Base-by-base conservation (phyloP, 192 early-diverging fungal species). In the Cetraspora pellucida region DNA sequence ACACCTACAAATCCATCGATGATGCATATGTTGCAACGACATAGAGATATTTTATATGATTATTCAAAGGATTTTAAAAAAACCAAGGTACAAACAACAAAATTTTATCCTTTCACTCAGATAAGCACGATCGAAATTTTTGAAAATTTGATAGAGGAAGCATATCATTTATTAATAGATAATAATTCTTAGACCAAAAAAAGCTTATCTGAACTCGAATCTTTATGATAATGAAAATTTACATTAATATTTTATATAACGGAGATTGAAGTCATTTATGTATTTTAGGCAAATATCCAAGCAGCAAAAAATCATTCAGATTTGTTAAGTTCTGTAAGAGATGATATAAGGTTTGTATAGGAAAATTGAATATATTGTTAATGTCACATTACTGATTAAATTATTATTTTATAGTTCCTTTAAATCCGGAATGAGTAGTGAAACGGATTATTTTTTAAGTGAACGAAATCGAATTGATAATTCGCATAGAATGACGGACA, bases 51-150 rank as follows among this genome's bases (percentile, higher is more conserved):
- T 52, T 80, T 92, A 10, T 93, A 91, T 70, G 92, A 95, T 72
- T 93, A 90, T 77, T 87, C 85, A n/a, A 91, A 88, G 66, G 93
- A 95, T 72, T 93, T 91, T 79, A 85, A 89, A 68, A 89, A 87
- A 71, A 89, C 88, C 65, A 91, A 90, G 81, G 90, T 91, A 84
- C 0, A 54, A 54, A 54, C 19, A 54, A 54, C 3, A 54, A 54
- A 19, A n/a, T 13, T 5, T 54, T 19, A 11, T 54, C 5, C 11
- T 54, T 16, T 54, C 2, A 5, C 2, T 5, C 4, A 54, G 50
- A 37, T 37, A 2, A 37, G 37, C 37, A 37, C 37, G 7, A 37
- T 37, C 37, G 37, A 37, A 37, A 37, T 6, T 2, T 37, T 37
- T 37, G 7, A 37, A 37, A 37, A 7, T 37, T 37, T 37, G 7